These are phyloP conservation scores for Daedaleopsis sinensis DNA, from an alignment of 768 basidiomycete genomes.

Conservation along the genomic window DNA sequence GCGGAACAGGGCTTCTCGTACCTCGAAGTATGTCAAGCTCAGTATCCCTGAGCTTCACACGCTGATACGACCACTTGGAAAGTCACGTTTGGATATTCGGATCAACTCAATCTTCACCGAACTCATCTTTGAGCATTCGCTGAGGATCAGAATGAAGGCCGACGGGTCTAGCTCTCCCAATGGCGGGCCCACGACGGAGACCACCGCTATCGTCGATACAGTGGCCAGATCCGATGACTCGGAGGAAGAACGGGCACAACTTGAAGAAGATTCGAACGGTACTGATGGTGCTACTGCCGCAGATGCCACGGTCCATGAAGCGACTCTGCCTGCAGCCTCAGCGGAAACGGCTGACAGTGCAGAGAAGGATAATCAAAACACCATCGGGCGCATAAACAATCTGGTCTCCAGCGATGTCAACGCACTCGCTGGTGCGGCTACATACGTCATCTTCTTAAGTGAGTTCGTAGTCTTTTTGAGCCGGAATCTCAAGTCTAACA, in stretches of 20 bases:
- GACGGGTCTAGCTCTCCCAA: constrained; percentile 26
- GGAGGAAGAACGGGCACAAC: no score
- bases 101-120: constrained; percentile 55
- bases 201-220: no score
- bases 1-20: constrained; percentile 45
- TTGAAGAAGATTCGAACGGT: no score
- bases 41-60: no score
- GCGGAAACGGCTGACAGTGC: background rate
- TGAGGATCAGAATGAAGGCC: constrained; percentile 65
- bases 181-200: no score
- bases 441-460: constrained; percentile 22
- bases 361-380: constrained; percentile 37
- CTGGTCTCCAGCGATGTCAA: constrained; percentile 66
- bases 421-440: constrained; percentile 14
- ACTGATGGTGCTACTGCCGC: no score
- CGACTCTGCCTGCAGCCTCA: constrained; percentile 12
- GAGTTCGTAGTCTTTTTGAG: constrained; percentile 48
- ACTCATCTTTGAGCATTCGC: constrained; percentile 56
- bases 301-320: no score
- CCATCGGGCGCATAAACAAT: constrained; percentile 80
- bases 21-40: constrained; percentile 25
- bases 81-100: constrained; percentile 49
- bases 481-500: constrained; percentile 30
- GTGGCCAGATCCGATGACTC: no score
- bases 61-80: background rate